Base-by-base conservation (phyloP, 805 yeast genomes). In the Candida quercuum region DNA sequence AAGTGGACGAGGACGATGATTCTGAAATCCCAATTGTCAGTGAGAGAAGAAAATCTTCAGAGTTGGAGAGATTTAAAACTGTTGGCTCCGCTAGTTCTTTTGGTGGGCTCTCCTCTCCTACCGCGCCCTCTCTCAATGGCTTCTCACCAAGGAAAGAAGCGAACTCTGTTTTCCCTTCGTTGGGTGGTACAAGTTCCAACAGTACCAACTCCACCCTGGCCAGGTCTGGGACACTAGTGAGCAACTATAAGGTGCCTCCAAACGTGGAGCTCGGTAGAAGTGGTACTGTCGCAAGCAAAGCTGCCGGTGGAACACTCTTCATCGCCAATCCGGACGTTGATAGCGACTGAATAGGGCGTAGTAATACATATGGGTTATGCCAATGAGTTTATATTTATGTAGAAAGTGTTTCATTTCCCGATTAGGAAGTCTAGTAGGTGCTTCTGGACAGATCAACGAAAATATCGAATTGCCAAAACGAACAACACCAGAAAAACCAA, bases 401-500 rank as follows among this genome's bases (percentile, higher is more conserved):
- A n/a, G n/a, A n/a, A n/a, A n/a, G n/a, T n/a, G n/a, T 25, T 16
- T 27, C 19, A 35, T 29, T 41, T n/a, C 45, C 45, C 6, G 6
- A 36, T 38, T 31, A 24, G 42, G 45, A 38, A 41, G 38, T 39
- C 39, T 12, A 31, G 20, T 22, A 14, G n/a, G 5, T 5, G 23
- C 8, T 18, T 12, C 20, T 14, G 24, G 20, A 26, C 66, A 51
- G 89, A 65, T 59, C 94, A 95, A 46, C 74, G 15, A 16, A 17
- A 71, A 60, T 96, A 94, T 95, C 38, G 78, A 74, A 55, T 74
- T 76, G 62, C 72, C 88, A 57, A 85, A 74, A 86, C 76, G 69
- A 78, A 63, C 82, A 84, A 55, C 75, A 78, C 53, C 26, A 37
- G 28, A 32, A 22, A 35, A 25, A 35, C 27, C 17, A 19, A n/a